Conservation (phyloP, 192 early-diverging fungal species). For the Funneliformis geosporum region DNA sequence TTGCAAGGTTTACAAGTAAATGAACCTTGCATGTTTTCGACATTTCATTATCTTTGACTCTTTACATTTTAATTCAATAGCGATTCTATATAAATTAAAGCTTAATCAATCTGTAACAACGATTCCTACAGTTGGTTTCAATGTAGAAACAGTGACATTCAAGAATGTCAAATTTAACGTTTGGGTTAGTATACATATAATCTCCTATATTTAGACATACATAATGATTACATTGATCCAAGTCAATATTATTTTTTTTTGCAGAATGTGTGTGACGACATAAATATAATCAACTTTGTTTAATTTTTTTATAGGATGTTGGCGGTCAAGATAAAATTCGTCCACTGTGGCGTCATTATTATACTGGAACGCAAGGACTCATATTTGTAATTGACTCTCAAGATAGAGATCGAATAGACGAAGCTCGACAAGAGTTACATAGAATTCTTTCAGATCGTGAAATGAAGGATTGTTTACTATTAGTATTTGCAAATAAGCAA, state of each 20-base stretch:
- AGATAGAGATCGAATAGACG: slow-evolving; percentile 84
- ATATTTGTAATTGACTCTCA: slow-evolving; percentile 89
- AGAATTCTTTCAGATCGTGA: slow-evolving; percentile 80
- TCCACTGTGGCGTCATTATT: slow-evolving; percentile 85
- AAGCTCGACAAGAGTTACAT: slow-evolving; percentile 81
- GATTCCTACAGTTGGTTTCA: slow-evolving; percentile 96
- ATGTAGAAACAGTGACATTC: slow-evolving; percentile 84
- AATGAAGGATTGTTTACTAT: slow-evolving; percentile 80
- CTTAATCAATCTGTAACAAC: slow-evolving; percentile 98
- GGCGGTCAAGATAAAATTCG: slow-evolving; percentile 93
- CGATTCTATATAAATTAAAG: slow-evolving; percentile 98
- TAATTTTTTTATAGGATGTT: slow-evolving; percentile 59
- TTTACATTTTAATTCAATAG: slow-evolving; percentile 32
- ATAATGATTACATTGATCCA: too few relatives aligned
- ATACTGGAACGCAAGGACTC: slow-evolving; percentile 80
- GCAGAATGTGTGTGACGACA: neutral
- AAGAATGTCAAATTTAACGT: slow-evolving; percentile 85
- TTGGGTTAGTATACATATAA: slow-evolving; percentile 52
- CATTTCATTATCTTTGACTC: neutral
- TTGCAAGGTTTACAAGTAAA: neutral
- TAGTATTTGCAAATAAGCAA: slow-evolving; percentile 86
- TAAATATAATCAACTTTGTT: neutral
- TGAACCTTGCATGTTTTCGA: neutral
- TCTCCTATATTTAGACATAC: neutral
- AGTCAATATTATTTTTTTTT: neutral